Base-by-base conservation (phyloP, 495 filamentous ascomycete species). In the Penicillium coprophilum region DNA sequence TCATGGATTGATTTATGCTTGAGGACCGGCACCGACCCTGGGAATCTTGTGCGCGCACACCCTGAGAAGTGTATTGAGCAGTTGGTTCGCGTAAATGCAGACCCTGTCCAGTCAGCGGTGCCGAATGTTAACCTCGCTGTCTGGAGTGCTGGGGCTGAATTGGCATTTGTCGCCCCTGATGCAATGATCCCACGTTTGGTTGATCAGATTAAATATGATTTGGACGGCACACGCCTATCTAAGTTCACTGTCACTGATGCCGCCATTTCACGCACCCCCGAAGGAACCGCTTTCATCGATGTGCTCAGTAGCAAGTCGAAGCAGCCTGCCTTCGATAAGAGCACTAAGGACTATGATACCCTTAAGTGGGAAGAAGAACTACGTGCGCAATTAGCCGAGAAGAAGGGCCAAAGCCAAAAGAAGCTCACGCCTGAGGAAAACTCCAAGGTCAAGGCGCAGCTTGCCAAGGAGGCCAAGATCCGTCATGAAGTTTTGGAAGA, bases 361-460 rank as follows among this genome's bases (percentile, higher is more conserved):
- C 66, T 96, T 47, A 97, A 96, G 73, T 98, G 94, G 94, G 94
- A 98, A 70, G 86, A 89, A 63, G 94, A 97, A 54, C 80, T 97
- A n/a, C 76, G 92, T 46, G 81, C 83, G 32, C 91, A 97, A 63
- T 74, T 98, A 39, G 92, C 91, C 21, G 78, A 89, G 61, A 98
- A 97, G 78, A 94, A 91, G 73, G 95, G 95, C 3, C 83, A 89
- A 38, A 85, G 91, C 61, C 83, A 90, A 48, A 92, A 88, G 76
- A 97, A 97, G 72, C 84, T 97, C 31, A 93, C 89, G 0, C 72
- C 87, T 0, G 92, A 96, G 34, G 93, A 98, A 63, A 87, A 87
- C 58, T 80, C 85, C 32, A 97, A 92, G 67, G 91, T 97, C 55
- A 92, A 95, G 31, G 89, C 89, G 30, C 94, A 97, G 62, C 78